Conservation (phyloP, 164 flowering plant species). For the Brasenia schreberi region DNA sequence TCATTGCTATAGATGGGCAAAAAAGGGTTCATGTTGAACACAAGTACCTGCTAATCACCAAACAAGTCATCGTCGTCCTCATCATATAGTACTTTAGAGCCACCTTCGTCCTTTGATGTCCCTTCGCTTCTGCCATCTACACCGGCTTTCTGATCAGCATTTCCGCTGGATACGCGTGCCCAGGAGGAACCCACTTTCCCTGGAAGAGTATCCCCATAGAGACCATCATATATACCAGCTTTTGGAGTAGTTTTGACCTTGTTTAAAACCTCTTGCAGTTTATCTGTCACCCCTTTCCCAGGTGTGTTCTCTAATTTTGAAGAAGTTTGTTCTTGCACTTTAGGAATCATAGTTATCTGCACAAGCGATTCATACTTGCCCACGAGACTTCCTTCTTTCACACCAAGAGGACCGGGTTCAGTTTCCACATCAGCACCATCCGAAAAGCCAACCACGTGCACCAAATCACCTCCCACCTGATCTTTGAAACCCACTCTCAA, state of each 20-base stretch:
- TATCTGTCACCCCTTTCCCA: constrained; percentile 66
- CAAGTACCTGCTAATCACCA: constrained; percentile 26
- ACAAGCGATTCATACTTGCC: constrained; percentile 96
- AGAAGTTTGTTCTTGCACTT: constrained; percentile 49
- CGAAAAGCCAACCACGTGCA: constrained; percentile 84
- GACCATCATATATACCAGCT: constrained; percentile 70
- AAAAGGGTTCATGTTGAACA: not conserved
- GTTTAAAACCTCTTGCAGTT: constrained; percentile 60
- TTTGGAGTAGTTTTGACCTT: constrained; percentile 64
- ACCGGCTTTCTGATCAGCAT: constrained; percentile 17
- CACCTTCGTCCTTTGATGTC: constrained; percentile 17
- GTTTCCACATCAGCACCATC: constrained; percentile 95
- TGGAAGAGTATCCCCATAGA: constrained; percentile 70
- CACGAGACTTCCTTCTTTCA: constrained; percentile 96
- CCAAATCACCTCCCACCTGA: constrained; percentile 83
- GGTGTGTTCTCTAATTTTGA: constrained; percentile 27
- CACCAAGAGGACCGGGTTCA: constrained; percentile 93
- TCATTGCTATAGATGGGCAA: not conserved
- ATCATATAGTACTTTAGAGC: constrained; percentile 12
- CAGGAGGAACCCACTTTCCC: constrained; percentile 78
- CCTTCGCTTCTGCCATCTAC: constrained; percentile 17
- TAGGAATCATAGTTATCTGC: constrained; percentile 75
- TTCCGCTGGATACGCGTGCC: constrained; percentile 43
- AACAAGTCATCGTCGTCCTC: constrained; percentile 61
- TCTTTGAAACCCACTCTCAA: constrained; percentile 71